These are phyloP conservation scores for Penicillium crustosum DNA, from an alignment of 2,329 filamentous ascomycete species.

Conservation along the genomic window DNA sequence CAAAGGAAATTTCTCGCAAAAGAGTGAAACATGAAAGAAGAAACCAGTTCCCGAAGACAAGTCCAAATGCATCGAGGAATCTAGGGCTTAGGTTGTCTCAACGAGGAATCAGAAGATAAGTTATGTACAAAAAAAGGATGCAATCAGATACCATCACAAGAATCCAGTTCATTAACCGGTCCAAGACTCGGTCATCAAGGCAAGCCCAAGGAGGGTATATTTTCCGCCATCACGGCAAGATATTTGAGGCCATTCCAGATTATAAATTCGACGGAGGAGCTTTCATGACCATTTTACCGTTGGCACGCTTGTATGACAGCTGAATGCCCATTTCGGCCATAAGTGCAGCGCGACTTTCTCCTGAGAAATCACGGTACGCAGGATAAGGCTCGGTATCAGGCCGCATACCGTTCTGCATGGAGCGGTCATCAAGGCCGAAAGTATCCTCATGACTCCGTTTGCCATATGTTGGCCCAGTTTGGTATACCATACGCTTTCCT, in stretches of 20 bases:
- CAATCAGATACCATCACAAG: constrained; percentile 3
- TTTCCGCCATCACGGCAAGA: neutral
- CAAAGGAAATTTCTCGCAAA: neutral
- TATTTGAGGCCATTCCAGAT: neutral
- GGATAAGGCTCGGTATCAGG: constrained; percentile 36
- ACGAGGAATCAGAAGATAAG: constrained; percentile 7
- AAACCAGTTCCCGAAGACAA: constrained; percentile 1
- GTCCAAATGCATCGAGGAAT: constrained; percentile 14
- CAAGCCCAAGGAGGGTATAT: neutral
- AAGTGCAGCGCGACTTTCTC: constrained; percentile 25
- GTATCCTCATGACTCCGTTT: constrained; percentile 42
- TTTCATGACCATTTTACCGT: constrained; percentile 37
- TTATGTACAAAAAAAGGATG: constrained; percentile 23
- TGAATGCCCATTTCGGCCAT: constrained; percentile 29
- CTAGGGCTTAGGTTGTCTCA: constrained; percentile 8
- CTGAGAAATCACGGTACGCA: constrained; percentile 28
- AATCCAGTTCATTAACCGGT: neutral
- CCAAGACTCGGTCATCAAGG: neutral
- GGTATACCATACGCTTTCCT: constrained; percentile 33
- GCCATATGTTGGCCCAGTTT: constrained; percentile 28
- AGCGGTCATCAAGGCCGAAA: constrained; percentile 41
- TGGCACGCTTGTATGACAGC: constrained; percentile 39
- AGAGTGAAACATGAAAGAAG: constrained; percentile 13
- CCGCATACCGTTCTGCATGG: constrained; percentile 47
- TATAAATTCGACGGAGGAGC: constrained; percentile 26